A percentile compares a stretch with the other conserved stretches of the same genome.
Conservation (phyloP, 306 rosid genomes). For the Calophaca sinica region DNA sequence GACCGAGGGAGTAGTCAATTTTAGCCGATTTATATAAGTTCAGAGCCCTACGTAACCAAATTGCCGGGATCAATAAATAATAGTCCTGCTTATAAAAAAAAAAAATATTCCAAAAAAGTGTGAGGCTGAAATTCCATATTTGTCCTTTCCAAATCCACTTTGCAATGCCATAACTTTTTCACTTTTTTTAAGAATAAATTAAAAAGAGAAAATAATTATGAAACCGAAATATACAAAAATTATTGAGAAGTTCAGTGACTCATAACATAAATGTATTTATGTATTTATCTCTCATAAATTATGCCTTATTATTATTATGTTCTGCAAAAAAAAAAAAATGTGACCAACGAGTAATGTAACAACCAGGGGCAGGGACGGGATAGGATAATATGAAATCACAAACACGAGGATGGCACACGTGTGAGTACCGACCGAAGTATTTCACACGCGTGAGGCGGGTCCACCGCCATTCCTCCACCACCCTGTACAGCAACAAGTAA, state of each 20-base stretch:
- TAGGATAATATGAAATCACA: background rate
- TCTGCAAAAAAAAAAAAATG: no score
- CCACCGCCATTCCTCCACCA: slow-evolving; percentile 44
- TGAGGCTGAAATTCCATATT: slow-evolving; percentile 29
- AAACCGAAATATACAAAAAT: background rate
- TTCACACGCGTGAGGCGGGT: slow-evolving; percentile 50
- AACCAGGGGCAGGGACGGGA: background rate
- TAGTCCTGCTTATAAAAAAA: no score
- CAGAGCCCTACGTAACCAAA: slow-evolving; percentile 30
- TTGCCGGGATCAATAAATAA: slow-evolving; percentile 39
- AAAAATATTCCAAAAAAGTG: slow-evolving; percentile 28
- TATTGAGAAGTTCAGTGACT: background rate
- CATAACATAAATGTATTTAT: background rate
- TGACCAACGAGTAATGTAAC: background rate
- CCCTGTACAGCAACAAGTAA: slow-evolving; percentile 1
- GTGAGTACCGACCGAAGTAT: slow-evolving; percentile 14
- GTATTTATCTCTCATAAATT: background rate
- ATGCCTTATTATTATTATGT: background rate
- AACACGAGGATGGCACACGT: slow-evolving; percentile 36
- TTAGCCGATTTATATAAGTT: no score
- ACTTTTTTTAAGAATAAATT: background rate
- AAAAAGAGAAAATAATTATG: background rate
- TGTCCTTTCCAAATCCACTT: slow-evolving; percentile 17
- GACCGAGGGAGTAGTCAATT: no score
- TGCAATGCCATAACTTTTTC: background rate